These are phyloP conservation scores for Annulohypoxylon stygium DNA, from an alignment of 495 filamentous ascomycete species.

Conservation along the genomic window DNA sequence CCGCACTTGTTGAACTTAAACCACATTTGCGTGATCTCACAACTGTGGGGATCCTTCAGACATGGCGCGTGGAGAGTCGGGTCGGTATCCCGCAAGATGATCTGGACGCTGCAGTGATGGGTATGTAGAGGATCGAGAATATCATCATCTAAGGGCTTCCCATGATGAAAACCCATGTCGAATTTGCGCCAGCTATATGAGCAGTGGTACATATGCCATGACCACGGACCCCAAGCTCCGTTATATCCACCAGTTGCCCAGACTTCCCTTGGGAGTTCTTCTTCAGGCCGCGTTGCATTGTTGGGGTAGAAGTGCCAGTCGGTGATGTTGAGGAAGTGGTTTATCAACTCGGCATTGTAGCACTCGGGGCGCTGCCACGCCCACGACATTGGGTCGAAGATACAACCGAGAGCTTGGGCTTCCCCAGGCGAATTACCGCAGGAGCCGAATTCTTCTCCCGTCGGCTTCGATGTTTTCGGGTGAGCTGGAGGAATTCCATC, in stretches of 20 bases:
- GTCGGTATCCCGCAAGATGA: conserved; percentile 11
- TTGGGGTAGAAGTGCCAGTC: conserved; percentile 31
- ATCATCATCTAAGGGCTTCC: conserved; percentile 30
- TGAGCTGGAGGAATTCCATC: not conserved
- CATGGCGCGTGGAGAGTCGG: not conserved
- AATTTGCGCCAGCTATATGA: conserved; percentile 28
- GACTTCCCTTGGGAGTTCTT: conserved; percentile 11
- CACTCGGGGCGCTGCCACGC: conserved; percentile 24
- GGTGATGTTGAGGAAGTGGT: conserved; percentile 26
- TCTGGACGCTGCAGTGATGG: conserved; percentile 1
- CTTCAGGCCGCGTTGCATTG: conserved; percentile 14
- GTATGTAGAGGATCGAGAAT: conserved; percentile 15
- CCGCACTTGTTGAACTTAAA: conserved; percentile 27
- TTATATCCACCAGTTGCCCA: conserved; percentile 21
- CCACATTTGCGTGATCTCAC: conserved; percentile 26
- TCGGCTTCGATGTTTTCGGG: conserved; percentile 8
- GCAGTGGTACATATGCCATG: conserved; percentile 26
- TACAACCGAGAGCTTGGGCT: conserved; percentile 18
- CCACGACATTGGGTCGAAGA: conserved; percentile 35
- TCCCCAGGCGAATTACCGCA: conserved; percentile 25
- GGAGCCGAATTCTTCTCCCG: conserved; percentile 25
- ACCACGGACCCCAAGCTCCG: conserved; percentile 6
- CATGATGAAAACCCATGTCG: conserved; percentile 8
- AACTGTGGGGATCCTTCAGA: conserved; percentile 4
- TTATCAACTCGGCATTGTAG: conserved; percentile 28